phyloP scores from a whole-genome alignment of 257 asterid genomes.

The Fraxinus cuspidata region DNA sequence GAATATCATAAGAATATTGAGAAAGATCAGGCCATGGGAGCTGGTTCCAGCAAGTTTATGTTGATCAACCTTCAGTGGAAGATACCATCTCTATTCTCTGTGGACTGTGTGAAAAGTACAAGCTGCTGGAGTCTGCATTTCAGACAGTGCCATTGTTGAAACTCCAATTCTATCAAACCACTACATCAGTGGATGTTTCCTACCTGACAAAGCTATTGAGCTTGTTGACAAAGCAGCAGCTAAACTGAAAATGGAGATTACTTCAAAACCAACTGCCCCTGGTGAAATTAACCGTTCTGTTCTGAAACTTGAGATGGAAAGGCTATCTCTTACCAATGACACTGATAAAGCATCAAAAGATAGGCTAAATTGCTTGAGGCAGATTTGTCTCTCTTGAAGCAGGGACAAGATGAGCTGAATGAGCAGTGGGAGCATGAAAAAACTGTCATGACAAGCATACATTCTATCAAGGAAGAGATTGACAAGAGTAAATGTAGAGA shows the following conservation, averaged over 20 bases:
- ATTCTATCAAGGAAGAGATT: conserved; percentile 90
- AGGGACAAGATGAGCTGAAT: conserved; percentile 74
- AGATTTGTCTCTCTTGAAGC: conserved; percentile 73
- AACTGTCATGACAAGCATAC: conserved; percentile 73
- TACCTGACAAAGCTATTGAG: conserved; percentile 97
- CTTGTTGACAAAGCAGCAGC: conserved; percentile 97
- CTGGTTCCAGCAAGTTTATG: conserved; percentile 92
- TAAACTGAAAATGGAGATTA: conserved; percentile 92
- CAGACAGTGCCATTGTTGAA: conserved; percentile 86
- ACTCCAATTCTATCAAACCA: conserved; percentile 90
- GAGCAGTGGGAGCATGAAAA: conserved; percentile 91
- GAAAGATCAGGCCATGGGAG: conserved; percentile 87
- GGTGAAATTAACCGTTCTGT: conserved; percentile 83
- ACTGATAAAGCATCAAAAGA: conserved; percentile 88
- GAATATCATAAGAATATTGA: conserved; percentile 88
- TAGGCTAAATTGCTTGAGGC: conserved; percentile 75
- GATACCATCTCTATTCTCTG: conserved; percentile 89
- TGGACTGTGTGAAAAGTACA: conserved; percentile 89
- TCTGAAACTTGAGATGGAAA: conserved; percentile 86
- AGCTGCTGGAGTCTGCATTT: conserved; percentile 90
- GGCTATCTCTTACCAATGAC: conserved; percentile 82
- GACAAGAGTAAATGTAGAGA: conserved; percentile 91
- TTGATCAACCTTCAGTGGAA: conserved; percentile 86
- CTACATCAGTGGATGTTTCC: conserved; percentile 82
- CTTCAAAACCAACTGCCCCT: conserved; percentile 92